Percentiles rank a stretch among this genome's conserved stretches.
phyloP scores from a whole-genome alignment of 2,329 filamentous ascomycete species.

The Elsinoe australis region DNA sequence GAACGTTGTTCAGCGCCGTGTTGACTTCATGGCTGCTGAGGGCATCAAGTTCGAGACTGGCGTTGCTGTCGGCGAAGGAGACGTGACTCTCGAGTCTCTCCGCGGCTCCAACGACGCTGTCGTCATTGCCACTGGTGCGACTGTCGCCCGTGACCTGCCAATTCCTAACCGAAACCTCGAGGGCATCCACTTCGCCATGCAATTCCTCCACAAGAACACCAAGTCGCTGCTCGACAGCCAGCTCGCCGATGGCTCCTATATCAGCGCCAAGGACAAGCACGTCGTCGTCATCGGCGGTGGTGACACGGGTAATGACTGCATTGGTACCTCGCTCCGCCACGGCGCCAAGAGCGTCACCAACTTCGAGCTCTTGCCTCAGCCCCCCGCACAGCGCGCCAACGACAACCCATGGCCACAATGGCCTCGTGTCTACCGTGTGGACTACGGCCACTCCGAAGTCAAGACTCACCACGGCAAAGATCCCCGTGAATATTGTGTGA shows the following conservation, averaged over 20 bases:
- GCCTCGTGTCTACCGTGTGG: conserved; percentile 96
- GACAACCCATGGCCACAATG: conserved; percentile 99
- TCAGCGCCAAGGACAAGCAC: conserved; percentile 90
- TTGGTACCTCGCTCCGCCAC: conserved; percentile 90
- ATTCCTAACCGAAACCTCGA: conserved; percentile 82
- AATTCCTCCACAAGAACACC: conserved; percentile 95
- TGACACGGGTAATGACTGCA: conserved; percentile 97
- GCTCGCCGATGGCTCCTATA: conserved; percentile 74
- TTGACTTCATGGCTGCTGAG: conserved; percentile 88
- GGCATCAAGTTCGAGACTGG: conserved; percentile 76
- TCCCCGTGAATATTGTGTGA: conserved; percentile 94
- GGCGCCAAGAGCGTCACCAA: conserved; percentile 94
- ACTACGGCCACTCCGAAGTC: conserved; percentile 94
- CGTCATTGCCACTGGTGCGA: conserved; percentile 84
- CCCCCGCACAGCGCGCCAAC: conserved; percentile 76
- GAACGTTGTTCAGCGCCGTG: conserved; percentile 88
- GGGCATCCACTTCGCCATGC: conserved; percentile 93
- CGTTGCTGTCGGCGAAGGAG: conserved; percentile 66
- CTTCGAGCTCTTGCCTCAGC: conserved; percentile 91
- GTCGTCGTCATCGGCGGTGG: conserved; percentile 95
- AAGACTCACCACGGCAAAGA: conserved; percentile 94
- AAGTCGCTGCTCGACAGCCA: conserved; percentile 93
- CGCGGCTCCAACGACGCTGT: conserved; percentile 72
- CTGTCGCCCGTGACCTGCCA: conserved; percentile 83
- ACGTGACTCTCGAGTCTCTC: conserved; percentile 61